A percentile compares a stretch with the other conserved stretches of the same genome.
phyloP scores from a whole-genome alignment of 768 basidiomycete genomes.

The Arthromyces matolae region DNA sequence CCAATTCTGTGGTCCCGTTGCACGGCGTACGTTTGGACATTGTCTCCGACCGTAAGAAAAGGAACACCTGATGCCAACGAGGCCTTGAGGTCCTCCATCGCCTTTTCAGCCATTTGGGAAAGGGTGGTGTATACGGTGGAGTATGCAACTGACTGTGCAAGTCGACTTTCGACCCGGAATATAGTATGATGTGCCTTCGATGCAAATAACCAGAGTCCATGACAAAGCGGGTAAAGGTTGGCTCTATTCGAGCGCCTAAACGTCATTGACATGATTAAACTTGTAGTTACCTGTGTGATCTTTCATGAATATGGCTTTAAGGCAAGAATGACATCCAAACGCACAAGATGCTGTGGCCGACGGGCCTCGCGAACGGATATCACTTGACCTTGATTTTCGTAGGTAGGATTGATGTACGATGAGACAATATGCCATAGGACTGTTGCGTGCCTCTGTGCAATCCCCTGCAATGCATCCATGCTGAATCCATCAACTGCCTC shows the following conservation, averaged over 20 bases:
- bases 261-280: constrained; percentile 18
- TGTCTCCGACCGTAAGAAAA: constrained; percentile 14
- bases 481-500: constrained; percentile 12
- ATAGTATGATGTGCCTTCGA: constrained; percentile 14
- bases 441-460: constrained; percentile 4
- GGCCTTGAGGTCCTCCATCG: constrained; percentile 7
- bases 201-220: constrained; percentile 18
- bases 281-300: constrained; percentile 13
- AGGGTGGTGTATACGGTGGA: constrained; percentile 16
- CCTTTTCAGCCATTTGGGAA: constrained; percentile 9
- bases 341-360: constrained; percentile 12
- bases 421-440: constrained; percentile 11
- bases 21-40: constrained; percentile 15
- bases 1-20: constrained; percentile 15
- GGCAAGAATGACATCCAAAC: neutral
- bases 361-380: neutral
- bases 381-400: neutral
- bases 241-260: constrained; percentile 13
- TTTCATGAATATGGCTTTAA: neutral
- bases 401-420: constrained; percentile 6
- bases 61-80: neutral
- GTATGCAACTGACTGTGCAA: constrained; percentile 15
- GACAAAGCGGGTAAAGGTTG: constrained; percentile 14
- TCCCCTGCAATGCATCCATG: constrained; percentile 12
- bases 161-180: constrained; percentile 16